Base-by-base conservation (phyloP, 2,329 filamentous ascomycete genomes). In the Tolypocladium paradoxum region DNA sequence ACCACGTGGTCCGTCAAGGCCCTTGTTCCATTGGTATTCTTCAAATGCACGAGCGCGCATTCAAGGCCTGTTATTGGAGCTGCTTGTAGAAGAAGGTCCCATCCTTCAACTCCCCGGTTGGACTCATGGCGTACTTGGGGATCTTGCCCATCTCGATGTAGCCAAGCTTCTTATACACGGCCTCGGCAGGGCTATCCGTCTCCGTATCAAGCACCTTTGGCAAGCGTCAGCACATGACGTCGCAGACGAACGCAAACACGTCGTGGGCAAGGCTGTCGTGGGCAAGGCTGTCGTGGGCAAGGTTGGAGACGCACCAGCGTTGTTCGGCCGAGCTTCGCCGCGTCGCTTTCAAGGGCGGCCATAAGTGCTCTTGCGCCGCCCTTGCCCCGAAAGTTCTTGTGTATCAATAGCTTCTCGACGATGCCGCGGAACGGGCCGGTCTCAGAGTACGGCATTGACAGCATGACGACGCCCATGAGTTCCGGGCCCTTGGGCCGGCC, bases 71-170 rank as follows among this genome's bases (percentile, higher is more conserved):
- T 20, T 47, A 47, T 47, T 57, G 54, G 36, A 84, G 66, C 54
- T 79, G 73, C 65, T 83, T 84, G 65, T 82, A 84, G 59, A 82
- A 81, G 58, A 82, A 79, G 0, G 75, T 73, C 51, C 74, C 76
- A 56, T 76, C 75, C 57, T 72, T 74, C 52, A 78, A 64, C 46
- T 71, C 73, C 29, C 76, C 73, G 12, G 70, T 69, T 20, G 76
- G 77, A 58, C 70, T 76, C 53, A 76, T 66, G 50, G 71, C 74
- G 66, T 77, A 82, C 46, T 71, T 72, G 18, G 79, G 79, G 34
- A 85, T 73, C 50, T 71, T 74, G 29, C 82, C 81, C 18, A 78
- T 65, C 62, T 77, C 73, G 9, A 66, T 67, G 60, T 82, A 86
- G 5, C 79, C 81, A n/a, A 84, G 67, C 53, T 70, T 75, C 33